Conservation (phyloP, 257 asterid genomes). For the Solanum medicagineum region DNA sequence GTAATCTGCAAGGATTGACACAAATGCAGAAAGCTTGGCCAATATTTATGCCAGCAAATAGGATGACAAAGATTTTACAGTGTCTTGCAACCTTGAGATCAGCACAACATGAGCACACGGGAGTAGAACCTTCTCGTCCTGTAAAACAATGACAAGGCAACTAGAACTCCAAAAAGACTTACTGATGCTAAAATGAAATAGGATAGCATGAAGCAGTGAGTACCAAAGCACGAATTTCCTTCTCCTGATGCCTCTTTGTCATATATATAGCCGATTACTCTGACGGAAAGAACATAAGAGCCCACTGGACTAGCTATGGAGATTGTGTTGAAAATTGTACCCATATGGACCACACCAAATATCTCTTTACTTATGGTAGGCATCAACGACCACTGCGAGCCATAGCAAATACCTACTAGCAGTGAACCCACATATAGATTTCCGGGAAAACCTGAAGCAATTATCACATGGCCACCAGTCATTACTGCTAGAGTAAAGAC, state of each 20-base stretch:
- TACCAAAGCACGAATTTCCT: constrained; percentile 53
- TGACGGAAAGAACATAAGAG: constrained; percentile 73
- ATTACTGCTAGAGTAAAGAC: constrained; percentile 52
- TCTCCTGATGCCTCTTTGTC: constrained; percentile 37
- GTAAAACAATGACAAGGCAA: constrained; percentile 42
- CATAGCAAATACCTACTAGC: constrained; percentile 71
- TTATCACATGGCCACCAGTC: constrained; percentile 64
- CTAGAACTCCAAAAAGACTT: constrained; percentile 44
- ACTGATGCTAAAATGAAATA: constrained; percentile 64
- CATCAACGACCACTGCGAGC: constrained; percentile 96
- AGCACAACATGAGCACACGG: constrained; percentile 13
- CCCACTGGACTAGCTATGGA: constrained; percentile 90
- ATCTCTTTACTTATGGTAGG: constrained; percentile 82
- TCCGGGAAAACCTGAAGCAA: constrained; percentile 66
- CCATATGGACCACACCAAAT: constrained; percentile 75
- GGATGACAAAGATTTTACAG: not conserved
- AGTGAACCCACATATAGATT: constrained; percentile 65
- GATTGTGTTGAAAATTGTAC: constrained; percentile 81
- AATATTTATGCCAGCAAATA: not conserved
- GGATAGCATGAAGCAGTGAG: constrained; percentile 74
- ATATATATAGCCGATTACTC: constrained; percentile 68
- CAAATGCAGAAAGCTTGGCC: not conserved
- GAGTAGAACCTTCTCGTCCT: constrained; percentile 48
- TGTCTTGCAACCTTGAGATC: not conserved
- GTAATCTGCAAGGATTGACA: not conserved